Evolutionary conservation across 164 flowering plant species (phyloP).

Genomic region (Annona cherimola): DNA sequence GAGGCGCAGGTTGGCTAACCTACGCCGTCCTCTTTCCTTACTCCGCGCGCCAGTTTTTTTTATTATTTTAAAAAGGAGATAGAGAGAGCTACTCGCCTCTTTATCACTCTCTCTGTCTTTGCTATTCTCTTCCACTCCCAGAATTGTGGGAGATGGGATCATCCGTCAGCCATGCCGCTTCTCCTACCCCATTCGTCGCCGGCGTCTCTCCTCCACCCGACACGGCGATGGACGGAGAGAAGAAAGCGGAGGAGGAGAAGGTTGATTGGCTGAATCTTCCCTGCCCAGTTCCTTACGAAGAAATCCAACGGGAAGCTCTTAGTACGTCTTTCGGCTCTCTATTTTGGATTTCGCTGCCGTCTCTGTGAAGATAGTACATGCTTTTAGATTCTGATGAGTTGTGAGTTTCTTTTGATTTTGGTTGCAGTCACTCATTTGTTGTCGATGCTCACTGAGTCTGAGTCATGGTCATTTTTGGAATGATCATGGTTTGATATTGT

Average conservation of each 20-base stretch:
- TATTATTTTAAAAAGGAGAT: background rate
- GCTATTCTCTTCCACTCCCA: background rate
- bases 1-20: background rate
- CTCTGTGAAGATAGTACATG: background rate
- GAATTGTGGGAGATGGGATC: constrained; percentile 2
- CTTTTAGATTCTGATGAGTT: no score
- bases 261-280: constrained; percentile 78
- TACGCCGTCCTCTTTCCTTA: background rate
- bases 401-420: background rate
- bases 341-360: background rate
- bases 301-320: constrained; percentile 81
- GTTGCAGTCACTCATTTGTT: background rate
- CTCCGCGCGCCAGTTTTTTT: background rate
- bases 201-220: background rate
- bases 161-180: constrained; percentile 12
- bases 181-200: constrained; percentile 6
- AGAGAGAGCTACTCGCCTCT: background rate
- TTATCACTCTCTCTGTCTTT: background rate
- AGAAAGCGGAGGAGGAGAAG: constrained; percentile 7
- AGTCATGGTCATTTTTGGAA: background rate
- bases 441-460: background rate
- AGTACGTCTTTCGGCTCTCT: constrained; percentile 37
- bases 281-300: constrained; percentile 84
- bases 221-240: background rate
- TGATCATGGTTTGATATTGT: background rate